A percentile compares a stretch with the other conserved stretches of the same genome.
Evolutionary conservation across 2,329 filamentous ascomycete species (phyloP).

Genomic region (Pseudogymnoascus sp.): DNA sequence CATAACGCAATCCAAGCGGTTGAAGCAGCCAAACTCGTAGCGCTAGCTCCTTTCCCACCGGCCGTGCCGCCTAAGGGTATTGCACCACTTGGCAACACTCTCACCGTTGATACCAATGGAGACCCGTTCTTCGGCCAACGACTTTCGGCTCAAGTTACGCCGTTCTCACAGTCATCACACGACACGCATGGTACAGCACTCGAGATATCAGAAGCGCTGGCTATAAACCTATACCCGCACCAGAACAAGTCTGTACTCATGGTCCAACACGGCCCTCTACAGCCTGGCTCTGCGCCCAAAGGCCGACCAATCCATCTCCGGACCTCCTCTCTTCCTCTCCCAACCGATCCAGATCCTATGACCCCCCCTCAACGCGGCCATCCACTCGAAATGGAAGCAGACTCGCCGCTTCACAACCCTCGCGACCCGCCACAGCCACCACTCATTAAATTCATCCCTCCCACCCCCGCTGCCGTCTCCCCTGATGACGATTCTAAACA

Average conservation of each 20-base stretch:
- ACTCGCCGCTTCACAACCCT: constrained; percentile 54
- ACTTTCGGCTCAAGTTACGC: constrained; percentile 48
- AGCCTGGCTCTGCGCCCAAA: not conserved
- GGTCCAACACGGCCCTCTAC: constrained; percentile 30
- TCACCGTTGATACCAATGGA: constrained; percentile 42
- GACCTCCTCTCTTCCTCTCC: not conserved
- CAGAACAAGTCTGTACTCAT: constrained; percentile 56
- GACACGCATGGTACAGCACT: constrained; percentile 50
- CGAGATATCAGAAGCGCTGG: constrained; percentile 54
- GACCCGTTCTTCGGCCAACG: constrained; percentile 45
- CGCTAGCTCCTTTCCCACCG: not conserved
- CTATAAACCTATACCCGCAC: constrained; percentile 53
- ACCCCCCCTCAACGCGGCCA: constrained; percentile 43
- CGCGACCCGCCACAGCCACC: constrained; percentile 44
- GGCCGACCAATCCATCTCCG: not conserved
- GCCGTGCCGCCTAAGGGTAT: not conserved
- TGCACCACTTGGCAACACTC: constrained; percentile 18
- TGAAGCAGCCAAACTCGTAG: constrained; percentile 17
- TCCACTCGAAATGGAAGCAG: constrained; percentile 44
- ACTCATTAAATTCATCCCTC: constrained; percentile 51
- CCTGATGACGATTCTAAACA: constrained; percentile 44
- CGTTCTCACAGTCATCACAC: constrained; percentile 52
- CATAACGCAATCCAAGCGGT: constrained; percentile 32
- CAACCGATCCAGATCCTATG: constrained; percentile 28
- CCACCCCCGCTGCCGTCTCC: constrained; percentile 51